Evolutionary conservation across 768 basidiomycete species (phyloP).

Genomic region (Dendrothele bispora): DNA sequence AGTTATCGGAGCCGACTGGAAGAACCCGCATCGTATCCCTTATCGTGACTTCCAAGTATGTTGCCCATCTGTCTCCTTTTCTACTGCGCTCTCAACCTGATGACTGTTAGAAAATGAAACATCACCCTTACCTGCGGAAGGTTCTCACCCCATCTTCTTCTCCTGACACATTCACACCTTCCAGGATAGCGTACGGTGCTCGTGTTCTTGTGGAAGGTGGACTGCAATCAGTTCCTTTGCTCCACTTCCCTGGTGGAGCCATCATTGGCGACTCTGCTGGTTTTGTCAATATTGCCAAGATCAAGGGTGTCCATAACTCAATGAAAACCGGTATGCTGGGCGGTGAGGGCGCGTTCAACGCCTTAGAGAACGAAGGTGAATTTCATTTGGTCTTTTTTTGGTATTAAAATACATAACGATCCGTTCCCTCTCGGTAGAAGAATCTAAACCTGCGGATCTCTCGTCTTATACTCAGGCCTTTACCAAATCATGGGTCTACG

Average conservation of each 20-base stretch:
- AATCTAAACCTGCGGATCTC: neutral
- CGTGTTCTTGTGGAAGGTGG: conserved; percentile 93
- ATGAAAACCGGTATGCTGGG: conserved; percentile 99
- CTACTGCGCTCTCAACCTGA: conserved; percentile 7
- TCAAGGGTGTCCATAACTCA: conserved; percentile 97
- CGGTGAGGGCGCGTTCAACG: conserved; percentile 81
- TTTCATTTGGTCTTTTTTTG: neutral
- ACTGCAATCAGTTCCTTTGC: conserved; percentile 82
- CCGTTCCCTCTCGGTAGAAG: conserved; percentile 15
- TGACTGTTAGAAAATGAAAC: conserved; percentile 71
- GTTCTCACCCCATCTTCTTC: conserved; percentile 66
- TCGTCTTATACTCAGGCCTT: conserved; percentile 35
- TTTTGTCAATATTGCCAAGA: conserved; percentile 95
- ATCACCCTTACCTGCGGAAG: conserved; percentile 88
- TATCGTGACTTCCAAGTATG: conserved; percentile 90
- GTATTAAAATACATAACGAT: conserved; percentile 6
- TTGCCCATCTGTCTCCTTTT: conserved; percentile 2
- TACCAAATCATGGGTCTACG: conserved; percentile 79
- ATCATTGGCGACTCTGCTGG: conserved; percentile 95
- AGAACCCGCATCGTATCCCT: conserved; percentile 89
- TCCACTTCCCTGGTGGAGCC: conserved; percentile 91
- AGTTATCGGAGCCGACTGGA: conserved; percentile 92
- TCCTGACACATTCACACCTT: conserved; percentile 28
- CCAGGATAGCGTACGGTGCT: conserved; percentile 88
- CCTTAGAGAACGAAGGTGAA: conserved; percentile 41